phyloP scores from a whole-genome alignment of 192 early-diverging fungal genomes.

The Umbelopsis sp. region DNA sequence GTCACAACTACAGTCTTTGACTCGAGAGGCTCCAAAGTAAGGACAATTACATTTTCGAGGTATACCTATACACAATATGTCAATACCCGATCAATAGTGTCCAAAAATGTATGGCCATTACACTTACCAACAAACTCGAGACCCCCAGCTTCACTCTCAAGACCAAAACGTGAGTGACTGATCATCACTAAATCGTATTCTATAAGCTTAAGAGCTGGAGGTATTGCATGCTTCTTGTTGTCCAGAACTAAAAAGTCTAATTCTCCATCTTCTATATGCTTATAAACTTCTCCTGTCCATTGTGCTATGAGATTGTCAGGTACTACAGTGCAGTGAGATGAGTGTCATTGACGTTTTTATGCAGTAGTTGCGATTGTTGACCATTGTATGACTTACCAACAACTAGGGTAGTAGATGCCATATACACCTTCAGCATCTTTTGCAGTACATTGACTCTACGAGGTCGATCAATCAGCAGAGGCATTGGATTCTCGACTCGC shows the following conservation, averaged over 20 bases:
- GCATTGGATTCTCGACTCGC: conserved; percentile 17
- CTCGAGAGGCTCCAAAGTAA: conserved; percentile 43
- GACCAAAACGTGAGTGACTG: conserved; percentile 61
- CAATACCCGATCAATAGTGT: conserved; percentile 29
- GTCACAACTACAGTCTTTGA: conserved; percentile 28
- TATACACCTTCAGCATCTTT: conserved; percentile 51
- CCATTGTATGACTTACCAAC: conserved; percentile 35
- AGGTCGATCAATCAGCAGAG: conserved; percentile 13
- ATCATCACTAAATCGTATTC: conserved; percentile 76
- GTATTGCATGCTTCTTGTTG: conserved; percentile 46
- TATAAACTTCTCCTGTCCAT: conserved; percentile 80
- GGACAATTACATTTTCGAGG: conserved; percentile 36
- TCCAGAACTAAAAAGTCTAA: conserved; percentile 51
- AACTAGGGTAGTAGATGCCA: conserved; percentile 68
- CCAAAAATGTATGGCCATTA: not conserved
- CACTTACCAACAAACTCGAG: conserved; percentile 28
- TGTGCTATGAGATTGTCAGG: conserved; percentile 77
- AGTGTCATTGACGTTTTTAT: not conserved
- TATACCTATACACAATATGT: conserved; percentile 7
- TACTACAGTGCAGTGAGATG: conserved; percentile 34
- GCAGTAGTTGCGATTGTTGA: no score
- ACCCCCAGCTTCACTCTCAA: conserved; percentile 55
- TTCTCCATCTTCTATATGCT: conserved; percentile 59
- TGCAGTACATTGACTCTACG: conserved; percentile 2
- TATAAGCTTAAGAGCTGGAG: conserved; percentile 53